Evolutionary conservation across 805 yeast species (phyloP).

Genomic region (Saccharomyces kudriavzevii): DNA sequence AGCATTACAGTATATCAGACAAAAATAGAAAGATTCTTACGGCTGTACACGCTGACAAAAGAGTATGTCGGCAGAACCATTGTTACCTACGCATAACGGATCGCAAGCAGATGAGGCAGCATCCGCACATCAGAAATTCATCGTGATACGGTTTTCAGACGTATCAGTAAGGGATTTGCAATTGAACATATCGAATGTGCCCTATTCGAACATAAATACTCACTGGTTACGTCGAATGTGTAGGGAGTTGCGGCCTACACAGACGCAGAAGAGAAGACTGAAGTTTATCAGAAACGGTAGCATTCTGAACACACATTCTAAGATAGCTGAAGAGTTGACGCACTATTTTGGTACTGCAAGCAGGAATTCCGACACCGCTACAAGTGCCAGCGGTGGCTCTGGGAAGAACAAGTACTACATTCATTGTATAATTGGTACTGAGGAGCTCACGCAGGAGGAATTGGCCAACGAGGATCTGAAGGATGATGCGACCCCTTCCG

Average conservation of each 20-base stretch:
- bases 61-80: conserved; percentile 18
- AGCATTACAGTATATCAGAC: not conserved
- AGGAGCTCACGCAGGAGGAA: conserved; percentile 31
- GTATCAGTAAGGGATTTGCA: conserved; percentile 23
- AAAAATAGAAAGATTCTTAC: not conserved
- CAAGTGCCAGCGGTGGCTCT: not conserved
- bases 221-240: conserved; percentile 26
- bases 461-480: conserved; percentile 50
- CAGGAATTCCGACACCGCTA: not conserved
- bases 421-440: conserved; percentile 71
- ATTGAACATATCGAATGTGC: conserved; percentile 20
- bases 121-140: conserved; percentile 2
- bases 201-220: conserved; percentile 15
- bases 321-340: conserved; percentile 12
- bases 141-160: conserved; percentile 26
- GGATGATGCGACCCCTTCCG: conserved; percentile 33
- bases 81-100: conserved; percentile 11
- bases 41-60: not conserved
- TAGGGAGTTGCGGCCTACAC: conserved; percentile 16
- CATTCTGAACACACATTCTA: conserved; percentile 15
- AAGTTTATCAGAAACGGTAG: conserved; percentile 27
- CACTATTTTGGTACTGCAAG: conserved; percentile 9
- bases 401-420: conserved; percentile 42
- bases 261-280: conserved; percentile 15
- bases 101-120: not conserved